Evolutionary conservation across 2,329 filamentous ascomycete genomes (phyloP).

Genomic region (Fusarium sp.): DNA sequence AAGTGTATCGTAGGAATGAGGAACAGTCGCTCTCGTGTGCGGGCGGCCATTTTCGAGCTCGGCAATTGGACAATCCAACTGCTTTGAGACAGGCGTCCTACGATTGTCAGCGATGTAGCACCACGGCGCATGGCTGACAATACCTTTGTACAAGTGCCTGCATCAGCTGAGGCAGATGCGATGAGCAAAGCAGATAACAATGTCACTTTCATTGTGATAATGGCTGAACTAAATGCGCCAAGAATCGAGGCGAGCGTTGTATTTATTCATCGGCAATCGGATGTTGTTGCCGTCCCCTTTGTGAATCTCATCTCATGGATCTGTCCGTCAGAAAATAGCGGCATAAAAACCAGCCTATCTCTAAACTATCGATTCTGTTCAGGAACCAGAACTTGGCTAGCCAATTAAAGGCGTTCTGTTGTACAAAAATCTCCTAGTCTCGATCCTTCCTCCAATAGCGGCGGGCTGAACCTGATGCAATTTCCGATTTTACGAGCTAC

Average conservation of each 20-base stretch:
- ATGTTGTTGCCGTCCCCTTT: not conserved
- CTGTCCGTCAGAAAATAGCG: not conserved
- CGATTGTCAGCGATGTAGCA: accelerated
- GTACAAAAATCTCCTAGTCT: not conserved
- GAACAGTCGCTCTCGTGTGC: not conserved
- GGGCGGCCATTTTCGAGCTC: not conserved
- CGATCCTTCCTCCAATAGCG: not conserved
- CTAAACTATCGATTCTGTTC: not conserved
- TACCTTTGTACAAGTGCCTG: not conserved
- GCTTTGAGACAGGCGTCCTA: not conserved
- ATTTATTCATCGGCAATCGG: accelerated
- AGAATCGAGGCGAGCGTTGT: not conserved
- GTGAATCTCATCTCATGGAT: not conserved
- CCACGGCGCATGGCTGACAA: accelerated
- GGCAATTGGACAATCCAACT: not conserved
- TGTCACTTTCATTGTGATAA: not conserved
- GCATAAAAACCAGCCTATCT: no score
- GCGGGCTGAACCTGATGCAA: not conserved
- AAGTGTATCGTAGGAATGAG: not conserved
- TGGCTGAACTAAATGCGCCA: not conserved
- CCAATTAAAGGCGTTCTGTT: not conserved
- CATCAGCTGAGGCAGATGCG: not conserved
- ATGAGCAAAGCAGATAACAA: not conserved
- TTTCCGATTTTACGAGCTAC: not conserved
- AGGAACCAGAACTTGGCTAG: not conserved